Conservation (phyloP, 208 protist genomes). For the Wallacemonas sp. region DNA sequence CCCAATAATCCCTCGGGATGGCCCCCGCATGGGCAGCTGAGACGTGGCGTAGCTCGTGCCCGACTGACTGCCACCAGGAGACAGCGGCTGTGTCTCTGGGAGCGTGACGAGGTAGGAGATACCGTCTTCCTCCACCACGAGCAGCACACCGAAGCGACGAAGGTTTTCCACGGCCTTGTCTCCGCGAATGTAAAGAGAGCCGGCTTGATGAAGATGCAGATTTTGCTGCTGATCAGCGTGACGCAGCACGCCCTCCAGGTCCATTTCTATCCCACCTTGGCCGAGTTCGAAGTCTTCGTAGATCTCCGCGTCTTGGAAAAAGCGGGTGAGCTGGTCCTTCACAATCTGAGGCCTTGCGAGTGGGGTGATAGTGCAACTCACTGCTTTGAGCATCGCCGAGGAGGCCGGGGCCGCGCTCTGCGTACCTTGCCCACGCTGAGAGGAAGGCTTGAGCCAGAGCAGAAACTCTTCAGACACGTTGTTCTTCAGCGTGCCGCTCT, state of each 20-base stretch:
- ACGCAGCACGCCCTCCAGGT: slow-evolving; percentile 65
- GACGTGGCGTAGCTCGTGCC: slow-evolving; percentile 28
- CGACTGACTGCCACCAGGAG: slow-evolving; percentile 14
- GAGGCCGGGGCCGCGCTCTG: not conserved
- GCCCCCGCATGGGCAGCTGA: slow-evolving; percentile 31
- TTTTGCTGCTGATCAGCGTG: slow-evolving; percentile 68
- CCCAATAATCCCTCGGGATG: slow-evolving; percentile 49
- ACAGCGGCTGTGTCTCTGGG: slow-evolving; percentile 47
- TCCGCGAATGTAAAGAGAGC: slow-evolving; percentile 66
- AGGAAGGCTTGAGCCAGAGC: slow-evolving; percentile 53
- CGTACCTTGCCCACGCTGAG: not conserved
- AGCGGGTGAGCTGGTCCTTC: slow-evolving; percentile 61
- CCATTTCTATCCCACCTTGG: slow-evolving; percentile 37
- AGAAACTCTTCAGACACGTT: slow-evolving; percentile 39
- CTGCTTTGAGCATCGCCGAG: slow-evolving; percentile 25
- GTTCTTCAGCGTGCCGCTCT: slow-evolving; percentile 5
- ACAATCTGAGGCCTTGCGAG: slow-evolving; percentile 37
- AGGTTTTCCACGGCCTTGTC: slow-evolving; percentile 76
- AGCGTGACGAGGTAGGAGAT: slow-evolving; percentile 78
- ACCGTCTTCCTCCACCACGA: slow-evolving; percentile 71
- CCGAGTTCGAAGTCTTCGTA: slow-evolving; percentile 70
- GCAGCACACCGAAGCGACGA: slow-evolving; percentile 67
- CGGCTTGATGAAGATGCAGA: slow-evolving; percentile 63
- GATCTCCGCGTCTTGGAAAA: slow-evolving; percentile 68
- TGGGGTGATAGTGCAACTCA: slow-evolving; percentile 68